A percentile compares a stretch with the other conserved stretches of the same genome.
Conservation (phyloP, 1,284 basidiomycete genomes). For the Takashimella koratensis region DNA sequence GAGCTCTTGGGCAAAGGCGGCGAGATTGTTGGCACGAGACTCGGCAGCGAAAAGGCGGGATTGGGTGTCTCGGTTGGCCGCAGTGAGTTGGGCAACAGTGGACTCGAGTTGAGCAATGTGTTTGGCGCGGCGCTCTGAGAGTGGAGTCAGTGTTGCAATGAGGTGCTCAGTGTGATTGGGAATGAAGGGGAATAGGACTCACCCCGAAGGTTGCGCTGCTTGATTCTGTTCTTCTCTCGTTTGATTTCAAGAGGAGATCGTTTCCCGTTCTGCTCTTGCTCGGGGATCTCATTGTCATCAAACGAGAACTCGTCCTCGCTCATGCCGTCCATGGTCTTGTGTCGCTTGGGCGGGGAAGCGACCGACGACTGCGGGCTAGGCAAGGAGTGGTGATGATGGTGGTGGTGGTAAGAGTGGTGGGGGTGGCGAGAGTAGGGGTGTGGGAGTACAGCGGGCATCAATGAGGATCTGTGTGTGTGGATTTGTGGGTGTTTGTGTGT, state of each 20-base stretch:
- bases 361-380: background rate
- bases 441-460: background rate
- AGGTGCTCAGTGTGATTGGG: background rate
- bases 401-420: background rate
- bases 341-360: background rate
- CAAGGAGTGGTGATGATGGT: background rate
- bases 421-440: background rate
- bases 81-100: conserved; percentile 17
- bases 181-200: conserved; percentile 12
- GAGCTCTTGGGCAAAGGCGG: conserved; percentile 33
- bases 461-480: background rate
- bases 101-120: conserved; percentile 38
- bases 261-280: background rate
- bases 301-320: background rate
- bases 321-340: background rate
- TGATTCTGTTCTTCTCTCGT: conserved; percentile 39
- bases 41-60: conserved; percentile 14
- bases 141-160: background rate
- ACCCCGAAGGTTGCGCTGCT: conserved; percentile 38
- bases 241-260: conserved; percentile 22
- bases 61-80: conserved; percentile 20
- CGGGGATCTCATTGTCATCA: background rate
- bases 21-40: conserved; percentile 22
- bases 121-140: conserved; percentile 36
- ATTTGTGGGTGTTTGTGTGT: too few relatives aligned